A percentile compares a stretch with the other conserved stretches of the same genome.
phyloP scores from a whole-genome alignment of 805 yeast species.

The Pichia californica region DNA sequence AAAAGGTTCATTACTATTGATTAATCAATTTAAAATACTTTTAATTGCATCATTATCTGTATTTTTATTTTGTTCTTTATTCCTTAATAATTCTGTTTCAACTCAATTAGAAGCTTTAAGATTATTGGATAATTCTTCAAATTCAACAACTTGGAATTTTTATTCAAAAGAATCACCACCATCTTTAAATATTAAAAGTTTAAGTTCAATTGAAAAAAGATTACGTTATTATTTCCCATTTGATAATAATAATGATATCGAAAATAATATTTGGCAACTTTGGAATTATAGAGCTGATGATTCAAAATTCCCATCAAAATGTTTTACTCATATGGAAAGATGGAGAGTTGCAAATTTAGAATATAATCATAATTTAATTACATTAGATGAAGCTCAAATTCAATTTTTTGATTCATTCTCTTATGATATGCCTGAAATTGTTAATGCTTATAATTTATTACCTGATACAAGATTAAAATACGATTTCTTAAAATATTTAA shows the following conservation, averaged over 20 bases:
- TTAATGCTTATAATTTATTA: slow-evolving; percentile 41
- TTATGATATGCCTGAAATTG: slow-evolving; percentile 41
- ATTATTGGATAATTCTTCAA: not conserved
- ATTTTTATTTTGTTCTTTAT: slow-evolving; percentile 2
- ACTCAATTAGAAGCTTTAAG: slow-evolving; percentile 4
- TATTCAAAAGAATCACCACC: slow-evolving; percentile 16
- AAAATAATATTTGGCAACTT: slow-evolving; percentile 28
- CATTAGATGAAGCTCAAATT: slow-evolving; percentile 26
- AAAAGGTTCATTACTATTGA: not conserved
- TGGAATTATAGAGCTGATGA: slow-evolving; percentile 23
- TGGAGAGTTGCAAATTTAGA: slow-evolving; percentile 29
- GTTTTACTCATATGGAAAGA: slow-evolving; percentile 28
- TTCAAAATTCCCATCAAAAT: slow-evolving; percentile 25
- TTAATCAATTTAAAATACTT: slow-evolving; percentile 1
- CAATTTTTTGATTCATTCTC: slow-evolving; percentile 23
- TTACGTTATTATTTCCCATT: slow-evolving; percentile 22
- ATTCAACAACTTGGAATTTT: not conserved
- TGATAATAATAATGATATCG: slow-evolving; percentile 18
- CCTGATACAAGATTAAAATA: slow-evolving; percentile 46
- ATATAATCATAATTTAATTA: slow-evolving; percentile 25
- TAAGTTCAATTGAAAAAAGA: slow-evolving; percentile 24
- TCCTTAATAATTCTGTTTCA: not conserved
- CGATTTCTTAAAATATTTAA: slow-evolving; percentile 51
- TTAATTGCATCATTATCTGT: not conserved
- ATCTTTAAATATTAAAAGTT: slow-evolving; percentile 15